phyloP scores from a whole-genome alignment of 176 grass and related monocot genomes.

The Musa beccarii region DNA sequence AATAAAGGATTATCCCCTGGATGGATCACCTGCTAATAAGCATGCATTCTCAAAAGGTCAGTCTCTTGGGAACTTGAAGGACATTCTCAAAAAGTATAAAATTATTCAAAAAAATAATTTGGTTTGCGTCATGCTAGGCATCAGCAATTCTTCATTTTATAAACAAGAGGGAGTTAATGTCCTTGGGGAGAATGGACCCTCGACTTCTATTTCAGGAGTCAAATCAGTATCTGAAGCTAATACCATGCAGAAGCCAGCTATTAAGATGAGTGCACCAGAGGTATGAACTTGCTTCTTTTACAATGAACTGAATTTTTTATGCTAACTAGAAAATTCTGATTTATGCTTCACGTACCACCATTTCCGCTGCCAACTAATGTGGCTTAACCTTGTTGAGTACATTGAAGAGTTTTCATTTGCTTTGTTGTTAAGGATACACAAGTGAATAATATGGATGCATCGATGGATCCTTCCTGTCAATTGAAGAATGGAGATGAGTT shows the following conservation, averaged over 20 bases:
- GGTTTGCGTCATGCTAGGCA: background rate
- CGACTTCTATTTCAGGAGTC: constrained; percentile 8
- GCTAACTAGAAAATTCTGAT: background rate
- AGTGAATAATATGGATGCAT: too few relatives aligned
- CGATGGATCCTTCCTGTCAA: background rate
- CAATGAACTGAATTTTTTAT: background rate
- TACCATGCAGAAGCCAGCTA: background rate
- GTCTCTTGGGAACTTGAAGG: constrained; percentile 5
- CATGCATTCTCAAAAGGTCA: constrained; percentile 17
- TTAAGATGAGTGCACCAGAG: background rate
- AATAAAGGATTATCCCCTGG: constrained; percentile 9
- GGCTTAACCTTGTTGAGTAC: background rate
- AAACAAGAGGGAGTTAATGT: background rate
- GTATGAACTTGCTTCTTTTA: background rate
- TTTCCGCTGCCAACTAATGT: background rate
- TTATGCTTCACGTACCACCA: background rate
- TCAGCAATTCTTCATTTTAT: background rate
- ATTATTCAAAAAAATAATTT: background rate
- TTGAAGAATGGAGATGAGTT: constrained; percentile 10
- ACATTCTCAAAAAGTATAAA: background rate
- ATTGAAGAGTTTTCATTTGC: background rate
- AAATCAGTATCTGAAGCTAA: background rate
- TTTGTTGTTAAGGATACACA: too few relatives aligned
- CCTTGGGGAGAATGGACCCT: background rate
- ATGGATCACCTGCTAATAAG: constrained; percentile 12